Evolutionary conservation across 1,284 basidiomycete species (phyloP).

Genomic region (Sutorius eximius): DNA sequence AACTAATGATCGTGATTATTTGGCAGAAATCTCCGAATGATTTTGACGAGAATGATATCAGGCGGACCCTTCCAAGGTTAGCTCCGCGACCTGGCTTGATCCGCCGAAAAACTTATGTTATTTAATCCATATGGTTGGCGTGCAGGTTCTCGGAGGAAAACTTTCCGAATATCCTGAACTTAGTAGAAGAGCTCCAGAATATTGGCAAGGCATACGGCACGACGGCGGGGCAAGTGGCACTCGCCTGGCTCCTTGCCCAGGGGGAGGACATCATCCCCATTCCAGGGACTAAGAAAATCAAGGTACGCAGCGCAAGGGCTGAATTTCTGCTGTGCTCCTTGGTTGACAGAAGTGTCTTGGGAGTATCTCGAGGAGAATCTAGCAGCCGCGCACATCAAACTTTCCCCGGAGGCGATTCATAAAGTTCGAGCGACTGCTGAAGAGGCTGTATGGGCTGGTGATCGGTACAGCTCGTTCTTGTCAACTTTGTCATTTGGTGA

Average conservation of each 20-base stretch:
- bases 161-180: conserved; percentile 43
- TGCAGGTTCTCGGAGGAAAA: conserved; percentile 37
- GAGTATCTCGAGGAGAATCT: conserved; percentile 46
- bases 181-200: conserved; percentile 38
- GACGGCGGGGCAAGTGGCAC: conserved; percentile 44
- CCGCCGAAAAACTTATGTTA: not conserved
- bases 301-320: conserved; percentile 16
- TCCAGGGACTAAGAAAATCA: conserved; percentile 33
- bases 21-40: conserved; percentile 39
- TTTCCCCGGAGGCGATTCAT: conserved; percentile 35
- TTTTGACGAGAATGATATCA: conserved; percentile 41
- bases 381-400: conserved; percentile 31
- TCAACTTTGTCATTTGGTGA: conserved; percentile 13
- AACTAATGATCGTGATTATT: not conserved
- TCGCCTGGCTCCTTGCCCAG: conserved; percentile 48
- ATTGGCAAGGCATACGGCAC: conserved; percentile 35
- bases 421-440: conserved; percentile 36
- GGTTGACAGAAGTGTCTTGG: not conserved
- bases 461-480: conserved; percentile 17
- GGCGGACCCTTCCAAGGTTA: conserved; percentile 24
- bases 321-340: not conserved
- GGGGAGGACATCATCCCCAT: conserved; percentile 40
- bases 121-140: not conserved
- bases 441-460: conserved; percentile 23
- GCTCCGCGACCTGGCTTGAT: not conserved